phyloP scores from a whole-genome alignment of 2,329 filamentous ascomycete species.

The Intubia oerlemansii region DNA sequence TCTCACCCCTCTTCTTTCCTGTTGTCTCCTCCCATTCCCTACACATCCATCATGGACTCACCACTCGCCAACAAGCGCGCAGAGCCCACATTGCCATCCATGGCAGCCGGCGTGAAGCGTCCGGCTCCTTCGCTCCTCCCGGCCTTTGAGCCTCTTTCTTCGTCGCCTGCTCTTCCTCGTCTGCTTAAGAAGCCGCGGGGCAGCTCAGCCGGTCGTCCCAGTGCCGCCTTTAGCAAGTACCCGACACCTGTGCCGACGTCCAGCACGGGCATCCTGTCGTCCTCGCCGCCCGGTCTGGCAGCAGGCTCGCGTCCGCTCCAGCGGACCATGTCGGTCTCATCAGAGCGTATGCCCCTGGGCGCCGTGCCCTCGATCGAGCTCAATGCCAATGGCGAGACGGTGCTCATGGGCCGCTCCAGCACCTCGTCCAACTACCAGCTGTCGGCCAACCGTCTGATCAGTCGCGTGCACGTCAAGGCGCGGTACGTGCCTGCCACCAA shows the following conservation, averaged over 20 bases:
- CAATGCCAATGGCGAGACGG: constrained; percentile 55
- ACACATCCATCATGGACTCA: too few species aligned
- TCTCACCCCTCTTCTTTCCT: too few species aligned
- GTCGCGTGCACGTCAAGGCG: constrained; percentile 79
- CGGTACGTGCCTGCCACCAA: constrained; percentile 52
- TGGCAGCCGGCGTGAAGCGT: constrained; percentile 39
- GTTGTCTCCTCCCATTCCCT: too few species aligned
- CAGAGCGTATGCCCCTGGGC: constrained; percentile 65
- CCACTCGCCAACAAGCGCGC: too few species aligned
- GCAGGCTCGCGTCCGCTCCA: constrained; percentile 9
- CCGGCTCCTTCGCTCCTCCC: constrained; percentile 49
- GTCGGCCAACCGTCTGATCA: constrained; percentile 78
- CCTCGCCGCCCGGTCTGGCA: constrained; percentile 46
- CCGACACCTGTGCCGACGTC: constrained; percentile 89
- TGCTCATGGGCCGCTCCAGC: constrained; percentile 82
- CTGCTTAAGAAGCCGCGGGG: constrained; percentile 30
- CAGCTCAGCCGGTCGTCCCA: not conserved
- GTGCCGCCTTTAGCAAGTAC: constrained; percentile 41
- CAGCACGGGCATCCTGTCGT: constrained; percentile 75
- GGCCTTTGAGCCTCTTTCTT: constrained; percentile 61
- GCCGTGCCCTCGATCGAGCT: constrained; percentile 68
- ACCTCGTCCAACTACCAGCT: constrained; percentile 92
- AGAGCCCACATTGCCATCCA: too few species aligned
- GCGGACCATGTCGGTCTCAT: constrained; percentile 40
- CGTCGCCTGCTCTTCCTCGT: constrained; percentile 50